Base-by-base conservation (phyloP, 2,329 filamentous ascomycete species). In the Nannizzia gypsea region DNA sequence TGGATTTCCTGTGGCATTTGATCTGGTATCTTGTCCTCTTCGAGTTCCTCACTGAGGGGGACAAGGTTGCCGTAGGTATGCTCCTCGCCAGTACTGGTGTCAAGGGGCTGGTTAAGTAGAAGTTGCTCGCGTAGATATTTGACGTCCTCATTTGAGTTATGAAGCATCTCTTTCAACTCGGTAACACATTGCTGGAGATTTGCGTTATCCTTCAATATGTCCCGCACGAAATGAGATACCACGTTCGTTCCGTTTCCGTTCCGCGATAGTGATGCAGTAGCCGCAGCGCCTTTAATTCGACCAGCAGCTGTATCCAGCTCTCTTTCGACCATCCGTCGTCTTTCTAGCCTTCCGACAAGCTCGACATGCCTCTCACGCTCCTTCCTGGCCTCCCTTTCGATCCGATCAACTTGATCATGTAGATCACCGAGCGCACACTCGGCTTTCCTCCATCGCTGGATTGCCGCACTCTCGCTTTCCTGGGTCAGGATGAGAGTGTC, bases 221-320 rank as follows among this genome's bases (percentile, higher is more conserved):
- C 93, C 66, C 91, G 90, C 60, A 99, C 93, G 67, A 99, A 97
- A 69, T 95, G 89, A 20, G 89, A 91, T n/a, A 97, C 89, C 40
- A 95, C 89, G 61, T 79, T 85, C 63, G 79, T 83, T 8, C 82
- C 80, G 60, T 76, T 77, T 65, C 82, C 81, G 31, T 81, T 79
- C 2, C 81, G 79, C 2, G 80, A 80, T 44, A 88, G 75, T 2
- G 84, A 83, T 65, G 84, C 86, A 28, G 81, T 80, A 0, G 87
- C 89, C 2, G 90, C 90, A 11, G 88, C 87, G 8, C 88, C 87
- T 73, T 92, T 93, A 58, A 95, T 78, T 59, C 90, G 82, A 34
- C 86, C 87, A 11, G 89, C 89, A 1, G 90, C 89, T 24, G 84
- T 85, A 66, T 87, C 85, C 48, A 96, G 78, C 69, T 95, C 89